Evolutionary conservation across 805 yeast species (phyloP), one percentile per base, ranked within the genome.

Genomic region (Ogataea polymorpha): DNA sequence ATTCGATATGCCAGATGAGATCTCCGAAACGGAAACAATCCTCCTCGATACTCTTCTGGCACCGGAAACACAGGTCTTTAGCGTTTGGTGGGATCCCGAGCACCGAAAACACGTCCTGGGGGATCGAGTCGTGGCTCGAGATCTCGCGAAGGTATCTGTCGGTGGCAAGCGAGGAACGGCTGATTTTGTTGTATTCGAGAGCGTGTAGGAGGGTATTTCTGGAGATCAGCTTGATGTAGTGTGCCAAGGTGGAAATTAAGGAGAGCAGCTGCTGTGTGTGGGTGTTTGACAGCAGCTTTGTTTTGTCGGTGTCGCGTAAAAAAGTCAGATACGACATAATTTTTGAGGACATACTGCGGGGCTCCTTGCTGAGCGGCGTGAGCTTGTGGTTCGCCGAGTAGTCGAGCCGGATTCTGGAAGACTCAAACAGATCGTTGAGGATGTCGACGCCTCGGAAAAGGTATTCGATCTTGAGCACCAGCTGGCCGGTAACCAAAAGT

Each of bases 231-330:
- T 93, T 93, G 54, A 93, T 70, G 62, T 89, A 91, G 59, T 93
- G 98, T 0, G 99, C 97, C 52, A 91, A 68, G 0, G 95, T 89
- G 1, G 96, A 87, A 5, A 90, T 90, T 9, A 90, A 79, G 0
- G 91, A 78, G 50, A 93, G 72, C 28, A 91, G 58, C 40, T 80
- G 82, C 3, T 85, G 81, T 0, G 89, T 77, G 29, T 75, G 65
- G 17, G 59, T 53, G 12, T 63, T 42, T 3, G 67, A 66, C 6
- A 64, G 54, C 17, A 68, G 32, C 63, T 51, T 62, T 49, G 50
- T 37, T 27, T 49, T 43, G 31, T 56, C 60, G 0, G 79, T 70
- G 54, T 86, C 88, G 46, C 96, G 72, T 31, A 93, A 65, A 24
- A 88, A 72, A 1, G 96, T 89, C 58, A 93, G 72, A 64, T 88